These are phyloP conservation scores for Tulasnella sp. DNA, from an alignment of 768 basidiomycete species.

Conservation along the genomic window DNA sequence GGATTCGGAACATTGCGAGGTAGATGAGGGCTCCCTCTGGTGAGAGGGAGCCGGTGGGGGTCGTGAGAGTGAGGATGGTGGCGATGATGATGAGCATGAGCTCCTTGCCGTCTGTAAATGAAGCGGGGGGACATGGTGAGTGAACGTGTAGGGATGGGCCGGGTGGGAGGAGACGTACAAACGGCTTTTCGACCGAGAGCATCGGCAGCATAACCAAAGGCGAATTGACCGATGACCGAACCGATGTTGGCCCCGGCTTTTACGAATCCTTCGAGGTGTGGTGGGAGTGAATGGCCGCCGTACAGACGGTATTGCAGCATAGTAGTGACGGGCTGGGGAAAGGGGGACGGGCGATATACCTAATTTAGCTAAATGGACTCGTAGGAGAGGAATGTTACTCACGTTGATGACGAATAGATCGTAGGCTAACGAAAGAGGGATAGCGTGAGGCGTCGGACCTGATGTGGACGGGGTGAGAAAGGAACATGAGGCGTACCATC, in stretches of 20 bases:
- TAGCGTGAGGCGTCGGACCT: background rate
- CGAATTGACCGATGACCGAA: slow-evolving; percentile 42
- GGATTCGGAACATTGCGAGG: slow-evolving; percentile 50
- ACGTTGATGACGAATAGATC: slow-evolving; percentile 67
- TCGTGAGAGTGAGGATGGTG: slow-evolving; percentile 59
- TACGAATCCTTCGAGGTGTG: slow-evolving; percentile 51
- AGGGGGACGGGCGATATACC: background rate
- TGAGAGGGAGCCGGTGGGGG: slow-evolving; percentile 40
- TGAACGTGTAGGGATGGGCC: background rate
- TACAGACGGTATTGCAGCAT: slow-evolving; percentile 53
- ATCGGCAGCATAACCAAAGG: slow-evolving; percentile 50
- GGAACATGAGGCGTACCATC: slow-evolving; percentile 43
- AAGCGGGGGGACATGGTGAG: background rate
- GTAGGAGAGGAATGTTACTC: slow-evolving; percentile 23
- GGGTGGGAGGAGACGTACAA: slow-evolving; percentile 26
- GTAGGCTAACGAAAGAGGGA: slow-evolving; percentile 41
- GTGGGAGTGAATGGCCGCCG: slow-evolving; percentile 43
- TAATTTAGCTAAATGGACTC: background rate
- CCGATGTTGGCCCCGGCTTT: slow-evolving; percentile 64
- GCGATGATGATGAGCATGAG: slow-evolving; percentile 74
- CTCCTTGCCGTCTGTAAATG: slow-evolving; percentile 14
- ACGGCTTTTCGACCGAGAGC: slow-evolving; percentile 60
- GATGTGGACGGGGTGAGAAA: background rate
- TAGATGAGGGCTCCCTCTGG: background rate
- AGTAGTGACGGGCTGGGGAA: slow-evolving; percentile 12